These are phyloP conservation scores for Gossypium trilobum DNA, from an alignment of 441 rosid genomes.

Conservation along the genomic window DNA sequence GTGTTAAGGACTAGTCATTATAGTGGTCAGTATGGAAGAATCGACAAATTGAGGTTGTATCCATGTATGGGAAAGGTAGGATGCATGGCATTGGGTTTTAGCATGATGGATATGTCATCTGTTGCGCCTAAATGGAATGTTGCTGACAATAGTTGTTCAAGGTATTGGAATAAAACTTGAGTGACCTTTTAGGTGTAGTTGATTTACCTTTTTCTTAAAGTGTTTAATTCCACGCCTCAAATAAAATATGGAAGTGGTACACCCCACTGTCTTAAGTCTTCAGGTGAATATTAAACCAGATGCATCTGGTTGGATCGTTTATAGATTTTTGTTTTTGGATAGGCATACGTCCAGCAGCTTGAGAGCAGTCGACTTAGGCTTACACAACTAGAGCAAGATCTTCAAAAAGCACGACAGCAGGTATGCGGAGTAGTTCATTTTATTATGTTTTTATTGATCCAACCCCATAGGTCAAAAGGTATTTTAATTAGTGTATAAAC, in stretches of 20 bases:
- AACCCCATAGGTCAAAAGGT: background rate
- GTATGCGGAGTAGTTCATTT: conserved; percentile 15
- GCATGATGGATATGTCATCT: background rate
- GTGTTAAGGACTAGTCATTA: background rate
- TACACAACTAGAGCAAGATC: conserved; percentile 73
- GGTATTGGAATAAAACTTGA: background rate
- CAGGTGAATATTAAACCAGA: background rate
- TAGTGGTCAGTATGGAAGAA: background rate
- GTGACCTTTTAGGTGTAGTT: background rate
- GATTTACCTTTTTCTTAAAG: background rate
- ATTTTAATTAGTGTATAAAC: background rate
- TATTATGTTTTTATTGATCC: background rate
- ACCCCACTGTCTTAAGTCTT: background rate
- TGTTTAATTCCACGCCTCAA: background rate
- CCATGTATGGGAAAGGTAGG: no score
- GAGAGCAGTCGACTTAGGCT: conserved; percentile 66
- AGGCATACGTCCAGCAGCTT: conserved; percentile 94
- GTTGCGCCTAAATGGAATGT: background rate
- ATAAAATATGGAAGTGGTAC: background rate
- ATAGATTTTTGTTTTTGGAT: conserved; percentile 44
- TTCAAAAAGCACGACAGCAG: conserved; percentile 72
- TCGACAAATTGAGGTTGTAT: background rate
- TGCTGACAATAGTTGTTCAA: background rate
- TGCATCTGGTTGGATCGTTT: conserved; percentile 25
- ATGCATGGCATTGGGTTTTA: no score